Percentiles rank a stretch among this genome's conserved stretches.
Evolutionary conservation across 2,329 filamentous ascomycete species (phyloP).

Genomic region (Pseudogymnoascus sp.): DNA sequence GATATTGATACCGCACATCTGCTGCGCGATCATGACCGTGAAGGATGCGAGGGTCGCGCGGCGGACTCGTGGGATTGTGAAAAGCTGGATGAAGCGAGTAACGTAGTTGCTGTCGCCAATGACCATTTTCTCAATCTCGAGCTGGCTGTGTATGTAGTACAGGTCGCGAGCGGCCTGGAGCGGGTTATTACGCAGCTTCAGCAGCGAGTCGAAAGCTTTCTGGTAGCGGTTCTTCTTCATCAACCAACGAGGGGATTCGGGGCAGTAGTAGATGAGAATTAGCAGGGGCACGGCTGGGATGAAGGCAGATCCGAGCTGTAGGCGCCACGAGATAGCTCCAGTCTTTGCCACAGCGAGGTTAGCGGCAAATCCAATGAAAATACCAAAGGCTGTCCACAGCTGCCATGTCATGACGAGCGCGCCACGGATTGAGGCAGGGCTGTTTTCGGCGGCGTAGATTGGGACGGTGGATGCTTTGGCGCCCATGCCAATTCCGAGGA

Average conservation of each 20-base stretch:
- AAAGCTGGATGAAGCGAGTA: constrained; percentile 54
- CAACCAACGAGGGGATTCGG: constrained; percentile 56
- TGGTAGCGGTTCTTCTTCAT: constrained; percentile 58
- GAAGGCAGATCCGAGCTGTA: constrained; percentile 57
- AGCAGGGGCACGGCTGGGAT: constrained; percentile 52
- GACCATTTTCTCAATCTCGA: constrained; percentile 47
- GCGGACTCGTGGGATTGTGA: constrained; percentile 59
- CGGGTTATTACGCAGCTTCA: constrained; percentile 43
- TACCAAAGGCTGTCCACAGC: constrained; percentile 57
- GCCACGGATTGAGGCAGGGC: constrained; percentile 61
- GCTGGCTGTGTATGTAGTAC: constrained; percentile 56
- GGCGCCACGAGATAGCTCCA: constrained; percentile 48
- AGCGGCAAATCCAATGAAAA: constrained; percentile 52
- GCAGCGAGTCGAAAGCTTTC: constrained; percentile 51
- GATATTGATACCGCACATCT: constrained; percentile 38
- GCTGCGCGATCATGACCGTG: constrained; percentile 56
- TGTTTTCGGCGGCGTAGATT: constrained; percentile 68
- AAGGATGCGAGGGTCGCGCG: constrained; percentile 67
- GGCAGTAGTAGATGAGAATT: constrained; percentile 55
- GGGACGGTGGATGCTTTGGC: constrained; percentile 63
- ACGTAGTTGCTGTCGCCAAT: constrained; percentile 47
- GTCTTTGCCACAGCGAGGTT: constrained; percentile 50
- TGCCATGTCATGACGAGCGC: constrained; percentile 81
- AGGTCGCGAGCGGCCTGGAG: constrained; percentile 54
- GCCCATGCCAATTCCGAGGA: constrained; percentile 71